These are phyloP conservation scores for Myxozyma monticola DNA, from an alignment of 805 yeast genomes.

Conservation along the genomic window DNA sequence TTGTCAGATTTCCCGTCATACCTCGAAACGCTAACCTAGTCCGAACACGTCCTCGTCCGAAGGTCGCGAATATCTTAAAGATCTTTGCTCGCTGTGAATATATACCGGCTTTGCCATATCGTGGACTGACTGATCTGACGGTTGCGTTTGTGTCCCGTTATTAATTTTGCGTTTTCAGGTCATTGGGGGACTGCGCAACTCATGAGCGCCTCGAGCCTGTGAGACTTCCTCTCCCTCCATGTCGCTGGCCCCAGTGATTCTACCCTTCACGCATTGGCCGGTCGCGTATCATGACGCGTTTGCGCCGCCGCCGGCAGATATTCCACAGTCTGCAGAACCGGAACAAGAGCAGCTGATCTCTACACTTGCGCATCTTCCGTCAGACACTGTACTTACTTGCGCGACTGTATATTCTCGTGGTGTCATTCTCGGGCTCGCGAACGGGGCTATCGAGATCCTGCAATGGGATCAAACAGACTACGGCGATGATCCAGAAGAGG, in stretches of 20 bases:
- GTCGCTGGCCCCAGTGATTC: constrained; percentile 26
- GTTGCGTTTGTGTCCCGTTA: too few species aligned
- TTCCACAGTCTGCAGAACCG: not conserved
- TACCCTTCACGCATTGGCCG: constrained; percentile 32
- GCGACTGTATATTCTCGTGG: constrained; percentile 28
- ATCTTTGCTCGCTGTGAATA: too few species aligned
- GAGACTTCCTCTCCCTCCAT: constrained; percentile 1
- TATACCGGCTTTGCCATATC: too few species aligned
- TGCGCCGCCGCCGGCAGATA: constrained; percentile 4
- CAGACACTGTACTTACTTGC: constrained; percentile 25
- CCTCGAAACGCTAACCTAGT: too few species aligned
- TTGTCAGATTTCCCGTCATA: too few species aligned
- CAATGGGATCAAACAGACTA: constrained; percentile 21
- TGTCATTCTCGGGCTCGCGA: constrained; percentile 23
- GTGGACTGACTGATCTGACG: too few species aligned
- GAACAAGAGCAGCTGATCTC: constrained; percentile 5
- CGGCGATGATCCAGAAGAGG: not conserved
- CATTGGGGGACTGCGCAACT: too few species aligned
- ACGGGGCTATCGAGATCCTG: constrained; percentile 26
- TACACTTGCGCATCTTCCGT: constrained; percentile 12
- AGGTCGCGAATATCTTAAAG: too few species aligned
- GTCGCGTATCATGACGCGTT: constrained; percentile 11
- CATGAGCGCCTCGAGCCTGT: too few species aligned
- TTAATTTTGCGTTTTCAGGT: too few species aligned
- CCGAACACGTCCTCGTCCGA: too few species aligned